A percentile compares a stretch with the other conserved stretches of the same genome.
Evolutionary conservation across 495 filamentous ascomycete genomes (phyloP).

Genomic region (Neurospora pannonica): DNA sequence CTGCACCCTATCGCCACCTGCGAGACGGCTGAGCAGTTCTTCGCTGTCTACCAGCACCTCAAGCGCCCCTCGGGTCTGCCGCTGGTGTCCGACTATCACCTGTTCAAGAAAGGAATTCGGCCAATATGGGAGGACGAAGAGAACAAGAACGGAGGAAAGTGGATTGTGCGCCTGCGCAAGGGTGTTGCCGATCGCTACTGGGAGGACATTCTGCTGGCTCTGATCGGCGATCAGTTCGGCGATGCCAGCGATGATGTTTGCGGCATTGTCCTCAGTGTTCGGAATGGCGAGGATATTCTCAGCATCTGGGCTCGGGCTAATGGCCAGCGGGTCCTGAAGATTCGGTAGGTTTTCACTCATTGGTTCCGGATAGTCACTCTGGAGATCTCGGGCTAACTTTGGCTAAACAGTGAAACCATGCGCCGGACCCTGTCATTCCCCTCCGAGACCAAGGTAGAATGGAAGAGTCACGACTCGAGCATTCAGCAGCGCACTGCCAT

Average conservation of each 20-base stretch:
- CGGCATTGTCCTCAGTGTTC: conserved; percentile 84
- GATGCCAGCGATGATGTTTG: conserved; percentile 93
- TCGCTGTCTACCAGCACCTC: conserved; percentile 81
- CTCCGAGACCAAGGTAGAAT: conserved; percentile 79
- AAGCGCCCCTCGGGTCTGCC: conserved; percentile 82
- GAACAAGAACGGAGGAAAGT: conserved; percentile 93
- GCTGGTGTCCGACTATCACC: conserved; percentile 92
- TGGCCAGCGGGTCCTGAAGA: conserved; percentile 90
- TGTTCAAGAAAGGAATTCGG: conserved; percentile 93
- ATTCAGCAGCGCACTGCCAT: conserved; percentile 74
- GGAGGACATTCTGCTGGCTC: conserved; percentile 87
- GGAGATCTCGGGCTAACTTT: conserved; percentile 2
- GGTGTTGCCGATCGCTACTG: conserved; percentile 95
- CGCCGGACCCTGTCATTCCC: conserved; percentile 81
- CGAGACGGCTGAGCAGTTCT: conserved; percentile 82
- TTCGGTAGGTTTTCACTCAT: conserved; percentile 53
- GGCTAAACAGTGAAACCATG: conserved; percentile 66
- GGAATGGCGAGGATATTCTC: conserved; percentile 92
- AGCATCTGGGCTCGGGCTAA: conserved; percentile 95
- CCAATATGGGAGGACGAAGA: conserved; percentile 98
- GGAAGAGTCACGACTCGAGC: conserved; percentile 82
- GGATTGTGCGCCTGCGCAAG: conserved; percentile 93
- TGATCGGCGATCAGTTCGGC: conserved; percentile 89
- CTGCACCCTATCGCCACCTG: conserved; percentile 76
- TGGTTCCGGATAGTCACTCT: background rate